Evolutionary conservation across 2,329 filamentous ascomycete species (phyloP), one percentile per base, ranked within the genome.

Genomic region (Fusarium odoratissimum): DNA sequence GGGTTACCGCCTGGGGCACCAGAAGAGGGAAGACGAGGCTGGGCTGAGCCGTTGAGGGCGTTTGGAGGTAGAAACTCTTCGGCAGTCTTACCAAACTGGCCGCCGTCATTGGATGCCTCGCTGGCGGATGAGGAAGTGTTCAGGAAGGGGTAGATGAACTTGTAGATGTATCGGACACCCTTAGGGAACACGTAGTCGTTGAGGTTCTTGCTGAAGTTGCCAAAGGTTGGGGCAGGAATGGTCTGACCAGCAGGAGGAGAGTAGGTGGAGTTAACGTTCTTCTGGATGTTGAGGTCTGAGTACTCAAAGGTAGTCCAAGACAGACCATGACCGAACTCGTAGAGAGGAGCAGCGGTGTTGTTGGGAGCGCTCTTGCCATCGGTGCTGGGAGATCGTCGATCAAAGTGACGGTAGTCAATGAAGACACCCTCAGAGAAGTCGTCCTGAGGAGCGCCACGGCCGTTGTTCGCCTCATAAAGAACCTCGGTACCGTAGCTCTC

Each of bases 261-360:
- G 83, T 93, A 93, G 1, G 84, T 77, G 25, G 79, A 80, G 3
- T 84, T 85, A n/a, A 83, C 76, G 52, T 83, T 81, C 74, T 88
- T 87, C 72, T 84, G 76, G 38, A 94, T 83, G 35, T 85, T 80
- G 38, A 96, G 82, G 79, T 93, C 85, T n/a, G 91, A 90, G 84
- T 94, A 94, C 60, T 88, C 81, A 78, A 97, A 95, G 5, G 87
- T 93, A 2, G 93, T 94, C 86, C 96, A 97, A 7, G 90, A 93
- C 17, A 97, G 84, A 62, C 94, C 94, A 76, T 88, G 93, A 12
- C 94, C 94, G 75, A 96, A 97, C 78, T 95, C 93, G 81, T 91
- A 96, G 71, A 93, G 89, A 3, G 93, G 93, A 3, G 89, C 88
- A 38, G 76, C 75, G 38, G 76, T 74, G 41, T 79, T 76, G 30